Evolutionary conservation across 805 yeast genomes (phyloP).

Genomic region (Hyphopichia homilentoma): DNA sequence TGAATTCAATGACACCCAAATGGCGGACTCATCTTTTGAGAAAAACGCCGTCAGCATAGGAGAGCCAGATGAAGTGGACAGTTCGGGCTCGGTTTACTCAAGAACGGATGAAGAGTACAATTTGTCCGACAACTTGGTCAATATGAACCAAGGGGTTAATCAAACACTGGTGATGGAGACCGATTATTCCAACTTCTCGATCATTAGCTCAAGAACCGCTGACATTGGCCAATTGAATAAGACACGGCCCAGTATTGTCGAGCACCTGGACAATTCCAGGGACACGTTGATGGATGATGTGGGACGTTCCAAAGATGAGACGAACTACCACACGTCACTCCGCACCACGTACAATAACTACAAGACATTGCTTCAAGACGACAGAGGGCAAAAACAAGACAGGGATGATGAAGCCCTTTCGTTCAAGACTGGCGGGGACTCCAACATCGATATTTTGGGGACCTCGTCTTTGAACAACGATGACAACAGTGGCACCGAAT

Average conservation of each 20-base stretch:
- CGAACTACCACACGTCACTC: conserved; percentile 9
- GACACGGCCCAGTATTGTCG: conserved; percentile 20
- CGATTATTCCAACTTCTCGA: conserved; percentile 23
- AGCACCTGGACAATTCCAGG: conserved; percentile 16
- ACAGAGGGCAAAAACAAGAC: conserved; percentile 1
- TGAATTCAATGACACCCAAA: conserved; percentile 3
- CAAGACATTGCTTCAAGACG: conserved; percentile 7
- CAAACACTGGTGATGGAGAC: conserved; percentile 9
- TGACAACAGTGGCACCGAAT: conserved; percentile 7
- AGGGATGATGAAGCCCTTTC: conserved; percentile 2
- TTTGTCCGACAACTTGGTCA: conserved; percentile 5
- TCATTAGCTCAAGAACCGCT: conserved; percentile 26
- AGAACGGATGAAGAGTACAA: conserved; percentile 11
- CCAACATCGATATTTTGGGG: conserved; percentile 18
- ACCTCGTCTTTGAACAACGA: conserved; percentile 17
- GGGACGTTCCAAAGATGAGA: conserved; percentile 5
- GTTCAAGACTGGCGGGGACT: conserved; percentile 4
- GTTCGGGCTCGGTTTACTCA: conserved; percentile 16
- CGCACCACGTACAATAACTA: conserved; percentile 24
- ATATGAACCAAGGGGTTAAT: background rate
- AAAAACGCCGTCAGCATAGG: conserved; percentile 18
- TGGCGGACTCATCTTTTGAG: conserved; percentile 11
- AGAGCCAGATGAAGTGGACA: conserved; percentile 13
- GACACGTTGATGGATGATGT: conserved; percentile 19
- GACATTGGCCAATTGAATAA: conserved; percentile 24